Conservation (phyloP, 805 yeast genomes). For the Ogataea trehaloabstinens region DNA sequence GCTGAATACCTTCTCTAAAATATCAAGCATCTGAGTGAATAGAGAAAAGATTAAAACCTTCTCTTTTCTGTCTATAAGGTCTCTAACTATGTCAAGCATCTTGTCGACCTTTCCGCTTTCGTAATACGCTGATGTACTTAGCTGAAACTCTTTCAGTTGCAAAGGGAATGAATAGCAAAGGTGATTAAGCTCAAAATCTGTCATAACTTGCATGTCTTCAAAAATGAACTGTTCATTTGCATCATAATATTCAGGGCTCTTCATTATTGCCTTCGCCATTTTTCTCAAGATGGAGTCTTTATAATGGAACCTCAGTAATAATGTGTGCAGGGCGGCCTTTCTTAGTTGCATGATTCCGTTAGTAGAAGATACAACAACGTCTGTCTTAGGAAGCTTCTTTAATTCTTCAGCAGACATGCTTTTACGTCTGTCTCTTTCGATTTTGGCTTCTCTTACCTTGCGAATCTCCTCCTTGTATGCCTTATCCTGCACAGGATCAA, state of each 20-base stretch:
- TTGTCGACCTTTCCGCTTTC: constrained; percentile 73
- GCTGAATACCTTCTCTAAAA: constrained; percentile 73
- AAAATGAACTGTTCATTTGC: constrained; percentile 76
- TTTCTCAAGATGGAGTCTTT: constrained; percentile 49
- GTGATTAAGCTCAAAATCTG: constrained; percentile 80
- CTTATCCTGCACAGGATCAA: constrained; percentile 50
- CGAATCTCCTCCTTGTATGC: constrained; percentile 64
- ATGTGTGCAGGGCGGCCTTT: constrained; percentile 91
- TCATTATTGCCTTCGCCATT: constrained; percentile 80
- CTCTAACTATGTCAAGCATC: constrained; percentile 55
- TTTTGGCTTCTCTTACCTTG: constrained; percentile 37
- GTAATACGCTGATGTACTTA: constrained; percentile 51
- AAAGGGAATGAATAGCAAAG: constrained; percentile 71
- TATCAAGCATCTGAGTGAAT: constrained; percentile 89
- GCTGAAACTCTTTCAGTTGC: constrained; percentile 52
- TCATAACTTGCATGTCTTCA: constrained; percentile 96
- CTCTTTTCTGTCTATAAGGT: constrained; percentile 52
- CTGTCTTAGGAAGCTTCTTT: constrained; percentile 32
- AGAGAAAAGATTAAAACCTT: constrained; percentile 84
- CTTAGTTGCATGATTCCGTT: constrained; percentile 86
- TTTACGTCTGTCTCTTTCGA: constrained; percentile 45
- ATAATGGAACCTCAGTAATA: constrained; percentile 70
- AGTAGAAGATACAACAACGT: constrained; percentile 37
- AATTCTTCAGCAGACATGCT: constrained; percentile 30
- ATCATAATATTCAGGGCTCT: constrained; percentile 70